These are phyloP conservation scores for Baorangia bicolor DNA, from an alignment of 768 basidiomycete genomes.

Conservation along the genomic window DNA sequence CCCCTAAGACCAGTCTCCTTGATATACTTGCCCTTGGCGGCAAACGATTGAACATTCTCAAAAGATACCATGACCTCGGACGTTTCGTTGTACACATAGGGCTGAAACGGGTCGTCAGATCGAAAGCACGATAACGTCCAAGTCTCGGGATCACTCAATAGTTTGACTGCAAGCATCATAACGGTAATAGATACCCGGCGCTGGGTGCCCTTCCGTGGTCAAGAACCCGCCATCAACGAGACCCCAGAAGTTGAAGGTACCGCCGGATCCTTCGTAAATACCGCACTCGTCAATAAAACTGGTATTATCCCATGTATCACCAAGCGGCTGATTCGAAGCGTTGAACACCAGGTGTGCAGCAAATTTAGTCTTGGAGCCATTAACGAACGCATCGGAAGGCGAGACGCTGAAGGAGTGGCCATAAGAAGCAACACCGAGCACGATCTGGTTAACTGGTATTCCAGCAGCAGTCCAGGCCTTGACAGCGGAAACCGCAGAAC, in stretches of 20 bases:
- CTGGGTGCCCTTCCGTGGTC: slow-evolving; percentile 23
- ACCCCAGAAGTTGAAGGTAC: slow-evolving; percentile 60
- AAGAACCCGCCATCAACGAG: slow-evolving; percentile 58
- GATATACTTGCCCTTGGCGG: slow-evolving; percentile 59
- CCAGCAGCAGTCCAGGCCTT: slow-evolving; percentile 72
- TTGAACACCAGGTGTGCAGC: slow-evolving; percentile 51
- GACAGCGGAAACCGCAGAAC: slow-evolving; percentile 75
- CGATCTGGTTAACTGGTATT: slow-evolving; percentile 65
- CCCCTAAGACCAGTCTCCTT: slow-evolving; percentile 50
- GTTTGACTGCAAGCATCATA: slow-evolving; percentile 71
- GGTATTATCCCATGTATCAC: slow-evolving; percentile 57
- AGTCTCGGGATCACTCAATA: slow-evolving; percentile 38
- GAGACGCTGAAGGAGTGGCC: slow-evolving; percentile 67
- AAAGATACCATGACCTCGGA: slow-evolving; percentile 59
- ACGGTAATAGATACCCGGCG: slow-evolving; percentile 45
- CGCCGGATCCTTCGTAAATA: slow-evolving; percentile 41
- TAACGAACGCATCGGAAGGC: slow-evolving; percentile 35
- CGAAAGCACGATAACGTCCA: neutral
- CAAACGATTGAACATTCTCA: slow-evolving; percentile 58
- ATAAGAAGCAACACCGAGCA: slow-evolving; percentile 80
- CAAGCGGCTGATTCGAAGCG: slow-evolving; percentile 40
- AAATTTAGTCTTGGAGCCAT: slow-evolving; percentile 36
- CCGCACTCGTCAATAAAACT: slow-evolving; percentile 57
- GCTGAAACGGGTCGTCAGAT: slow-evolving; percentile 37
- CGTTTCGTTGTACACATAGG: slow-evolving; percentile 58